Evolutionary conservation across 768 basidiomycete genomes (phyloP).

Genomic region (Tulasnella sp.): DNA sequence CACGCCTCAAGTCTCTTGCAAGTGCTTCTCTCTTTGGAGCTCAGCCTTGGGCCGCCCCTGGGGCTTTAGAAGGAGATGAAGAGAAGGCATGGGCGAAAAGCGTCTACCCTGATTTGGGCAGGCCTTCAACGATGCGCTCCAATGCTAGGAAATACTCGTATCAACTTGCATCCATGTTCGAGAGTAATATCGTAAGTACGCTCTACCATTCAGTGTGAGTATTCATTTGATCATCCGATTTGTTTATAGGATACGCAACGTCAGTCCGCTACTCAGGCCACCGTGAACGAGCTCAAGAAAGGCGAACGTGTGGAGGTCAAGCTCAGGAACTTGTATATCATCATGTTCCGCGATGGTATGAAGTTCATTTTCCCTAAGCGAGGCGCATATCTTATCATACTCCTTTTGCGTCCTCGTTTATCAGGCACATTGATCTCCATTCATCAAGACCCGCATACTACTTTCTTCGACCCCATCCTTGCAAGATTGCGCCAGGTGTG

Average conservation of each 20-base stretch:
- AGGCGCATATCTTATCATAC: background rate
- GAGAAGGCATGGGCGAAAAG: conserved; percentile 2
- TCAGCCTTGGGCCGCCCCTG: conserved; percentile 24
- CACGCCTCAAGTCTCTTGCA: conserved; percentile 20
- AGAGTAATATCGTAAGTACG: background rate
- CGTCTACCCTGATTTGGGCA: background rate
- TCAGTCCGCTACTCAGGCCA: conserved; percentile 1
- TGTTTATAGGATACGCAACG: background rate
- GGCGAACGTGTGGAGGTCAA: conserved; percentile 49
- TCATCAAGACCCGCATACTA: conserved; percentile 33
- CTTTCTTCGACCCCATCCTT: conserved; percentile 43
- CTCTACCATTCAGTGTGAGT: background rate
- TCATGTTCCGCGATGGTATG: conserved; percentile 52
- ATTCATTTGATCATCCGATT: background rate
- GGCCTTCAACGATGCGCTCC: background rate
- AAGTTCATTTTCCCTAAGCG: conserved; percentile 9
- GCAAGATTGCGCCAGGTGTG: conserved; percentile 35
- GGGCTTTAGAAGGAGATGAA: background rate
- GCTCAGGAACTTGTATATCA: conserved; percentile 52
- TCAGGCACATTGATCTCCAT: conserved; percentile 55
- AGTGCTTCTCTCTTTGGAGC: conserved; percentile 26
- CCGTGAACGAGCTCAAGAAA: conserved; percentile 32
- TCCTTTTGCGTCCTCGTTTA: background rate
- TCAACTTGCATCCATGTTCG: background rate
- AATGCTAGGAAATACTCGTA: background rate